Base-by-base conservation (phyloP, 2,329 filamentous ascomycete genomes). In the Periconia sp. region DNA sequence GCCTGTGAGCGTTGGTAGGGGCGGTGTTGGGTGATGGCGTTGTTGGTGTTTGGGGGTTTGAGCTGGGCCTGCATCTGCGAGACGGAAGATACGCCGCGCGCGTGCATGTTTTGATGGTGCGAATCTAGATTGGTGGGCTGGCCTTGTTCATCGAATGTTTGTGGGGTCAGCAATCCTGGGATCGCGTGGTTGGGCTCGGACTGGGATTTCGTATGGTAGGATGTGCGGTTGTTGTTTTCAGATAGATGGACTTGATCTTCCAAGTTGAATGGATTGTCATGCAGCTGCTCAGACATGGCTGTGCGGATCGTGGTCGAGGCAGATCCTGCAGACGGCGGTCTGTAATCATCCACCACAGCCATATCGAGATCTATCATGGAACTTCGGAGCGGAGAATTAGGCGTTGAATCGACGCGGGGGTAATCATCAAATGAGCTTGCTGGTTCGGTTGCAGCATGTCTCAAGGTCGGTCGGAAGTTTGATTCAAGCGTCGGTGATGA, bases 241-340 rank as follows among this genome's bases (percentile, higher is more conserved):
- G 71, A 71, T 11, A 74, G 63, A 31, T 73, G 65, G 9, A 75
- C 66, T 50, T 75, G 73, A 48, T 80, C 77, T 57, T 80, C 79
- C 7, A 81, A 72, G 59, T 80, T 78, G 58, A 81, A 81, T 1
- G 78, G 78, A 51, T 80, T 77, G 5, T 77, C 76, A 49, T 71
- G 76, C 40, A 74, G 73, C 18, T 71, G 67, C 48, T 78, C 75
- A 17, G 71, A 75, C 45, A 62, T 64, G 15, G 60, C 62, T 13
- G 68, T 68, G 40, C 65, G 72, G 52, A 59, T 72, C 52, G 71
- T 66, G 0, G 73, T 68, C 10, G 63, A 62, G 41, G 67, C 64
- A 13, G 72, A 78, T 44, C 67, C 71, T 5, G 77, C 73, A 0
- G 77, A 78, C 0, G 74, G 74, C 2, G 78, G 77, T 6, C 78